Evolutionary conservation across 2,329 filamentous ascomycete genomes (phyloP), one percentile per base, ranked within the genome.

Genomic region (Gremmenia infestans): DNA sequence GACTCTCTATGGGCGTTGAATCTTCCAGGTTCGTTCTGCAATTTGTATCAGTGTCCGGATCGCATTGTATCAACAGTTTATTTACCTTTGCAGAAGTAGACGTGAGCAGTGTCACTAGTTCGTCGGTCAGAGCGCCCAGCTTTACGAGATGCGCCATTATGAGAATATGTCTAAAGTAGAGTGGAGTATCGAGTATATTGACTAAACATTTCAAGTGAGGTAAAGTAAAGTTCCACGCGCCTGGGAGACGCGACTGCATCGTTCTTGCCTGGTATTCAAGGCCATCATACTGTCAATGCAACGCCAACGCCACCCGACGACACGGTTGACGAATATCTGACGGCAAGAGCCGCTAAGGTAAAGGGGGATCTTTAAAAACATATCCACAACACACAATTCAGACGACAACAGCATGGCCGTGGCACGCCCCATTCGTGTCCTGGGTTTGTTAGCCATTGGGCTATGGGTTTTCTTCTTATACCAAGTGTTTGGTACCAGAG

Each of bases 381-480:
- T 35, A 19, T 17, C 39, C 39, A 32, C 36, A 57, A 43, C 54
- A 48, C 15, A 36, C n/a, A 39, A 39, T 42, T 39, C 40, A 28
- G 23, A 28, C 56, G 57, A 61, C 56, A 58, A 61, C 60, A 81
- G 65, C 63, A 96, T 96, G 91, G 89, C 88, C 68, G 79, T 96
- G 70, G 89, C 91, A 69, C 86, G 87, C 77, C 89, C 91, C 56
- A 87, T 96, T 70, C 86, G 92, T 74, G 83, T 88, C 68, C 78
- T 96, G 69, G 87, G 83, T 64, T 80, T 88, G 62, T 78, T 83
- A 60, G 89, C 87, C 61, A 75, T 89, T 65, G 72, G 88, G 59
- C 76, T 95, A 63, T 88, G 90, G 77, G 78, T 89, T 60, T 91
- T 92, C 72, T 83, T 96, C 67, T 73, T 95, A 62, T 87, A 89